These are phyloP conservation scores for Brasilioporus rufonigricans DNA, from an alignment of 768 basidiomycete species.

Conservation along the genomic window DNA sequence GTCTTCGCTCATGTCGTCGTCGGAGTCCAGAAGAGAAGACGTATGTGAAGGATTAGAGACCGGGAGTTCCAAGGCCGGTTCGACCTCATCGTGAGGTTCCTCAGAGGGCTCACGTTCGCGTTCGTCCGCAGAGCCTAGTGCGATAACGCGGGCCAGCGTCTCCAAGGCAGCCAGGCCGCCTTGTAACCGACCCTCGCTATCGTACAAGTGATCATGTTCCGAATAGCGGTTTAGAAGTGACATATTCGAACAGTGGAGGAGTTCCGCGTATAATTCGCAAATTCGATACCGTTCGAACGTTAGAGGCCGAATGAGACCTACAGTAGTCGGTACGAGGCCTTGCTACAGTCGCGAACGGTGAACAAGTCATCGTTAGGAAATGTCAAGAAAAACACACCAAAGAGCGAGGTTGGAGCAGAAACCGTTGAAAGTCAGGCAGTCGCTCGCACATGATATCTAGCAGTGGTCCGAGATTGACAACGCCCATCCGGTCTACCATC, in stretches of 20 bases:
- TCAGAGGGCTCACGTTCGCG: slow-evolving; percentile 56
- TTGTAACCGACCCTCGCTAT: slow-evolving; percentile 76
- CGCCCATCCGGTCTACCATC: slow-evolving; percentile 81
- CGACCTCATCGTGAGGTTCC: slow-evolving; percentile 53
- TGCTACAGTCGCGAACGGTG: slow-evolving; percentile 41
- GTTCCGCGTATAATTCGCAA: slow-evolving; percentile 94
- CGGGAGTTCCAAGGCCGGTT: slow-evolving; percentile 67
- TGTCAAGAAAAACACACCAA: slow-evolving; percentile 48
- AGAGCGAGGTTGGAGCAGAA: slow-evolving; percentile 71
- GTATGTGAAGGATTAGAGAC: slow-evolving; percentile 52
- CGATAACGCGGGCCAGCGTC: slow-evolving; percentile 82
- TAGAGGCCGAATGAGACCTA: slow-evolving; percentile 74
- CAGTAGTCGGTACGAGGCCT: slow-evolving; percentile 67
- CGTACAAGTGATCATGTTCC: slow-evolving; percentile 71
- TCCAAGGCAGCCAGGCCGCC: slow-evolving; percentile 87
- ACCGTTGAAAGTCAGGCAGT: slow-evolving; percentile 66
- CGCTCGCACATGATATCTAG: slow-evolving; percentile 70
- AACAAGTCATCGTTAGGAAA: slow-evolving; percentile 7
- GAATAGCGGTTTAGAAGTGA: slow-evolving; percentile 82
- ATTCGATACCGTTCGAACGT: slow-evolving; percentile 96
- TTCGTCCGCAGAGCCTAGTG: slow-evolving; percentile 55
- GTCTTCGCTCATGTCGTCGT: slow-evolving; percentile 75
- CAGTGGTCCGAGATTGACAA: slow-evolving; percentile 87
- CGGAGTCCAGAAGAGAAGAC: slow-evolving; percentile 60
- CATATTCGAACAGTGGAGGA: slow-evolving; percentile 98